Conservation (phyloP, 2,329 filamentous ascomycete species). For the Akanthomyces dipterigenus region DNA sequence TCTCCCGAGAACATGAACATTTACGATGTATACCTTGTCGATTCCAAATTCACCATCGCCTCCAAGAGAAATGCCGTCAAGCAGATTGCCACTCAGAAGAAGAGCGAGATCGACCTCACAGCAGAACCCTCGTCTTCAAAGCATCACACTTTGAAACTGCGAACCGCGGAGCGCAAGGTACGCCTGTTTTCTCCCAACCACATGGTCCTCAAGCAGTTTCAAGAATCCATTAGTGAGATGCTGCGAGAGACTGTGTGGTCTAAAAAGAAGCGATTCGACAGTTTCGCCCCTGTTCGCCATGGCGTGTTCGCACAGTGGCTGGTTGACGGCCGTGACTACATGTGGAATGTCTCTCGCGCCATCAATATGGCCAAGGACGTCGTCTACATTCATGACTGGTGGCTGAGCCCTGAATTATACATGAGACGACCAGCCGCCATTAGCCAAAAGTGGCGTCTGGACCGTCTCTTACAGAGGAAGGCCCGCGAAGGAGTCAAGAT, state of each 20-base stretch:
- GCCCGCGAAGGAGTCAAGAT: slow-evolving; percentile 94
- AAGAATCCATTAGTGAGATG: slow-evolving; percentile 88
- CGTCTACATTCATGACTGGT: slow-evolving; percentile 99
- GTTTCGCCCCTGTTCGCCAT: slow-evolving; percentile 83
- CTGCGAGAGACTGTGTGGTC: slow-evolving; percentile 75
- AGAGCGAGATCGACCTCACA: slow-evolving; percentile 42
- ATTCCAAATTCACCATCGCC: slow-evolving; percentile 77
- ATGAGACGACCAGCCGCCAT: slow-evolving; percentile 89
- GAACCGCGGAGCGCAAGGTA: slow-evolving; percentile 86
- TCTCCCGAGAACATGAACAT: slow-evolving; percentile 98
- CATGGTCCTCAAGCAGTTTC: slow-evolving; percentile 81
- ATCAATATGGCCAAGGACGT: slow-evolving; percentile 97
- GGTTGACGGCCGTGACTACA: slow-evolving; percentile 93
- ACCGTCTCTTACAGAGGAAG: slow-evolving; percentile 87
- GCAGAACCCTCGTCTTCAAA: slow-evolving; percentile 37
- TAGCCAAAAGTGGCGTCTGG: slow-evolving; percentile 95
- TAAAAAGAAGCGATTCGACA: slow-evolving; percentile 77
- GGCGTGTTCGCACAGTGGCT: slow-evolving; percentile 93
- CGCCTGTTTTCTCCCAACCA: slow-evolving; percentile 89
- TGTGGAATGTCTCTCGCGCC: slow-evolving; percentile 97
- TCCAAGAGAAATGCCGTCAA: slow-evolving; percentile 58
- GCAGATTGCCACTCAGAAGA: slow-evolving; percentile 51
- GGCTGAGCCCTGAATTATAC: slow-evolving; percentile 93
- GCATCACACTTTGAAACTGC: slow-evolving; percentile 81
- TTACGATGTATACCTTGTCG: slow-evolving; percentile 96